Evolutionary conservation across 306 rosid genomes (phyloP), one percentile per base, ranked within the genome.

Genomic region (Casuarina cunninghamiana): DNA sequence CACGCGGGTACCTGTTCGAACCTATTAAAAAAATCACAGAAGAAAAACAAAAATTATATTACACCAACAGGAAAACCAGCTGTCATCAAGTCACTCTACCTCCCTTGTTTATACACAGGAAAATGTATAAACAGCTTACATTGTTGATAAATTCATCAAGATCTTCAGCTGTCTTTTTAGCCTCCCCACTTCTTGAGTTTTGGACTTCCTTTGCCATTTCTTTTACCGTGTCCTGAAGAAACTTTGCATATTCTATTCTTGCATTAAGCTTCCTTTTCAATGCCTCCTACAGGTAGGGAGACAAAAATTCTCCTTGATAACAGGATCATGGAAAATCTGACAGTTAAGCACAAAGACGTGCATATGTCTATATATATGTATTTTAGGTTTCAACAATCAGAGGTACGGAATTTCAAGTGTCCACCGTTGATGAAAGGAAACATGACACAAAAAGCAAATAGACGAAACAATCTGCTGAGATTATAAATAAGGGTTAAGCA

Each of bases 181-280:
- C 73, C 78, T 95, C 99, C 77, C 99, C 99, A 81, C 97, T 90
- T 38, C 93, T 84, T 5, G 97, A 82, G 87, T 87, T 88, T 71
- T 91, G 97, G 76, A 95, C 88, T 88, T 95, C 99, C 87, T 91
- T 91, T 71, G 97, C 99, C 99, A 95, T 95, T 89, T 95, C 99
- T 89, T 92, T 88, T 81, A 92, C 99, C 0, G 99, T 95, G 69
- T 95, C 99, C 84, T 69, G 73, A 44, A 69, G 73, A 69, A 69
- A 69, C 73, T 69, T 69, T 16, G 73, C 73, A 69, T 69, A 69
- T 69, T 46, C 53, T 21, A 44, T 45, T 69, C 54, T 45, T 19
- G 73, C 73, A 11, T 69, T 69, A 10, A 69, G 41, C 73, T 54
- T 45, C 54, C 73, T 69, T 69, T 69, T 69, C 51, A 69, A 69